phyloP scores from a whole-genome alignment of 1,139 yeast genomes.

The Magnusiomyces suaveolens region DNA sequence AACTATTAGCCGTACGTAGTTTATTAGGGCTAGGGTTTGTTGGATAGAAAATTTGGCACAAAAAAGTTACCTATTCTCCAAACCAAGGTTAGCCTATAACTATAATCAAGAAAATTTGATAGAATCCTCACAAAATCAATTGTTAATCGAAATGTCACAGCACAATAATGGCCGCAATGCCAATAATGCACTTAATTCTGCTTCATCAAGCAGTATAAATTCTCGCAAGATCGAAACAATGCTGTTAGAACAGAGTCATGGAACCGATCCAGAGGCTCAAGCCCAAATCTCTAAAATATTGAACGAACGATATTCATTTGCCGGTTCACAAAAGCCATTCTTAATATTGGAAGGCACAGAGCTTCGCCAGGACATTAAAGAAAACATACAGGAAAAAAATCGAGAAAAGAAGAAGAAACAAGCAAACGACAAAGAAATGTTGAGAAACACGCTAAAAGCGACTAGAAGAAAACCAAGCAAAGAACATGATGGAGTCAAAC shows the following conservation, averaged over 20 bases:
- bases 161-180: background rate
- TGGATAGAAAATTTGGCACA: too few species aligned
- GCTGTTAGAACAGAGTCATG: background rate
- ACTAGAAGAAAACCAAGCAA: background rate
- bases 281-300: background rate
- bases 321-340: conserved; percentile 4
- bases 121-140: too few species aligned
- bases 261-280: background rate
- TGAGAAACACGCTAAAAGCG: background rate
- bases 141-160: background rate
- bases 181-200: background rate
- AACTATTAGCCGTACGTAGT: too few species aligned
- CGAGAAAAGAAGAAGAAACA: conserved; percentile 8
- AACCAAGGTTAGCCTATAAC: too few species aligned
- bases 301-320: conserved; percentile 1
- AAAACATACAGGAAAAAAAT: conserved; percentile 12
- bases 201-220: background rate
- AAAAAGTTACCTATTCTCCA: too few species aligned
- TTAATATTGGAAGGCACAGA: background rate
- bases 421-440: background rate
- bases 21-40: too few species aligned
- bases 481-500: background rate
- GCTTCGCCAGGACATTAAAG: background rate
- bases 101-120: too few species aligned
- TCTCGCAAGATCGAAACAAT: background rate